These are phyloP conservation scores for Mallotus nudiflorus DNA, from an alignment of 345 rosid genomes.

Conservation along the genomic window DNA sequence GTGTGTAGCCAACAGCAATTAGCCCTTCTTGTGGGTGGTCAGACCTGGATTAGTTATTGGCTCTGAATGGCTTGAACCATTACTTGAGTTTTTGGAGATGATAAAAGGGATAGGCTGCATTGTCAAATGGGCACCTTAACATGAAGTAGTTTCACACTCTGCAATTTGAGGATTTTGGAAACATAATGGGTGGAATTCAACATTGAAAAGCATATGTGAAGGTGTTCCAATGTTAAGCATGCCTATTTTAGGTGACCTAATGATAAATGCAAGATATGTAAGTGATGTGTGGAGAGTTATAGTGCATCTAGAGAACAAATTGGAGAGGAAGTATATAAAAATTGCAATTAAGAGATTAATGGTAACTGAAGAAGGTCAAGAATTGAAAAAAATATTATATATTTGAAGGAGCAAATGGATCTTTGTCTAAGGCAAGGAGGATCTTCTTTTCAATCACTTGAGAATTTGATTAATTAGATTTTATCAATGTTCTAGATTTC, in stretches of 20 bases:
- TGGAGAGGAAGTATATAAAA: constrained; percentile 44
- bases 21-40: background rate
- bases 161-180: no score
- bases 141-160: no score
- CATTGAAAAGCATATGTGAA: constrained; percentile 19
- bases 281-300: background rate
- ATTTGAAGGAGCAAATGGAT: constrained; percentile 45
- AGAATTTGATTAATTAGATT: no score
- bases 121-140: no score
- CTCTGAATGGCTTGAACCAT: background rate
- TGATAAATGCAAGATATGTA: constrained; percentile 9
- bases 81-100: background rate
- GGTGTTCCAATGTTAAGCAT: constrained; percentile 15
- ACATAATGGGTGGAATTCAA: no score
- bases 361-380: constrained; percentile 38
- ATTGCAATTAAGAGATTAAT: constrained; percentile 34
- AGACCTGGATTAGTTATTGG: background rate
- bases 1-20: background rate
- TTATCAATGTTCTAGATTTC: no score
- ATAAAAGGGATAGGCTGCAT: background rate
- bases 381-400: constrained; percentile 31
- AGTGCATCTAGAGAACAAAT: constrained; percentile 25
- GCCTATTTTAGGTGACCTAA: constrained; percentile 9
- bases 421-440: no score
- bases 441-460: no score